Conservation (phyloP, 108 stramenopile species). For the Skeletonema tropicum region DNA sequence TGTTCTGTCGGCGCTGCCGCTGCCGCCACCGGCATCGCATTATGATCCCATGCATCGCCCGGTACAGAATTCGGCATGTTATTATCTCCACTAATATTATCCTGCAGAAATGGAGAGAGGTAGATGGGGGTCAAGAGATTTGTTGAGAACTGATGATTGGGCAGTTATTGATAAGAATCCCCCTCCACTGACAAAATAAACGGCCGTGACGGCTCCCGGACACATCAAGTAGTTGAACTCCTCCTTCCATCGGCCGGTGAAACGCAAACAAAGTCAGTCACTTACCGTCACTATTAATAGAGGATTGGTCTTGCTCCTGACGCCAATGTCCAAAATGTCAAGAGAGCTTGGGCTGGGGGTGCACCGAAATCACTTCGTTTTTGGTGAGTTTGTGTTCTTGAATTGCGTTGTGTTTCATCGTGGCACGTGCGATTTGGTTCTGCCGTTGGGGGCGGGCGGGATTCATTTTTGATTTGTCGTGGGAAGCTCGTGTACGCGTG, state of each 20-base stretch:
- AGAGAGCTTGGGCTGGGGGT: neutral
- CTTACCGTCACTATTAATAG: neutral
- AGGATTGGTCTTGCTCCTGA: neutral
- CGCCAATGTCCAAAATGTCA: neutral
- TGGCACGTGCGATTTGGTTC: no score
- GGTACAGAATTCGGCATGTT: no score
- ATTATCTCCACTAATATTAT: neutral
- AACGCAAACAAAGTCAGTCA: neutral
- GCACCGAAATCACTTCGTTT: neutral
- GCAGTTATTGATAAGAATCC: neutral
- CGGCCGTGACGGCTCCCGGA: neutral
- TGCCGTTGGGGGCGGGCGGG: no score
- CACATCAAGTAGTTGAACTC: neutral
- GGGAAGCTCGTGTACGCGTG: no score
- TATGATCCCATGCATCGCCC: neutral
- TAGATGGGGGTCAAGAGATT: neutral
- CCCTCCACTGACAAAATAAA: neutral
- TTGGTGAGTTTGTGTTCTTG: no score
- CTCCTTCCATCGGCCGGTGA: no score
- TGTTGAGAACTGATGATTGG: neutral
- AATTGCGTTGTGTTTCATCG: neutral
- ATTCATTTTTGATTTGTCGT: no score
- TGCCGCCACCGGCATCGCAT: neutral
- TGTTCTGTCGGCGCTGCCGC: neutral
- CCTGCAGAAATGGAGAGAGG: neutral